Base-by-base conservation (phyloP, 73 alveolate species). In the Tetrahymena elliotti region DNA sequence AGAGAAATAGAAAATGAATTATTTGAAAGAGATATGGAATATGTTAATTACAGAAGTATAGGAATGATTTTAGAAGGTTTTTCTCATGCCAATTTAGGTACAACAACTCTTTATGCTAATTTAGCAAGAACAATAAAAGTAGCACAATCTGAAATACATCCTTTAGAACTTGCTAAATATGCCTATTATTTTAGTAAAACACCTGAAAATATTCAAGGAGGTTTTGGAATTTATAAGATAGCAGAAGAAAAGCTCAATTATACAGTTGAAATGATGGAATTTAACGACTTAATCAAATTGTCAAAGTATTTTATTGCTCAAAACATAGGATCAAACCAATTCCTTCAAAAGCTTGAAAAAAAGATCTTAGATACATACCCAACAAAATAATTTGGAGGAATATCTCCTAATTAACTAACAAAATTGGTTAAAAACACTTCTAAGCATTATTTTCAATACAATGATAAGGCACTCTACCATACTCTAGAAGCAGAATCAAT, bases 1-100 rank as follows among this genome's bases (percentile, higher is more conserved):
- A 41, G 96, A 84, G 93, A 68, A 20, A 94, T 94, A 82, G 96
- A 94, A 94, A 94, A 94, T 84, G 96, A 94, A 34, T 84, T 94
- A 18, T 84, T 68, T 94, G 96, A 94, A 41, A 83, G 96, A 84
- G 68, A 39, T 38, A 83, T 84, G 94, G 83, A 39, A 34, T 94
- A 33, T 24, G 47, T 94, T 12, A 83, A 94, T 2, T 94, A 94
- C 33, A 53, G 83, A 94, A 94, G 83, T 84, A 41, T 94, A 2
- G 96, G 83, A 33, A 94, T 84, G 52, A 84, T 94, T 31, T 68
- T 94, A 94, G 93, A 94, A 94, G 96, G 95, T 0, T 94, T 84
- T 94, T 84, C 93, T 35, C 93, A 88, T 94, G 83, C 93, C 9
- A 47, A 88, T 88, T 41, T 34, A 35, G 93, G 96, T 52, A 84